Evolutionary conservation across 768 basidiomycete genomes (phyloP), one percentile per base, ranked within the genome.

Genomic region (Coprinopsis cinerea): DNA sequence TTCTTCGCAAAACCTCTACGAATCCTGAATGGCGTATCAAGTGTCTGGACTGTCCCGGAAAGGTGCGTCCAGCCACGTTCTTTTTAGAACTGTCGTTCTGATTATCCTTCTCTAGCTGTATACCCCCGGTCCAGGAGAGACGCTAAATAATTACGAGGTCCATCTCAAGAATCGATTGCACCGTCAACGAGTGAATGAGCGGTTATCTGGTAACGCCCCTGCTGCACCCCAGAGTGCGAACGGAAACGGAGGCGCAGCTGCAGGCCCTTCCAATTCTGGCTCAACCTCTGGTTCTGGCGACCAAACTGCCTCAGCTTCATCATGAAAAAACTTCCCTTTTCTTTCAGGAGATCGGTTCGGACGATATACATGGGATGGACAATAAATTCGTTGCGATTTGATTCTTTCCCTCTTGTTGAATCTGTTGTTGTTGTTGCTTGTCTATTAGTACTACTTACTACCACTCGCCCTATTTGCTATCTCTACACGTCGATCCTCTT

Each of bases 11-110:
- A 59, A 71, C 72, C 25, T 71, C 77, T 37, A 73, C 69, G n/a
- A 65, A 72, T 20, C 77, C 80, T 4, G 92, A 95, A 65, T 97
- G 94, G 93, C 79, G 91, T 15, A 77, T 95, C 61, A 92, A 87
- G 65, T 96, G 92, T 64, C 61, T 82, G 55, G 92, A 96, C 64
- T 94, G 92, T 66, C 92, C 92, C 56, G 92, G 92, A 60, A 95
- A 93, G 78, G 92, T 91, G 53, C 23, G 74, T 61, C 15, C 22
- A 35, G 25, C 34, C n/a, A 18, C 49, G 11, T n/a, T 14, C 37
- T 27, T 27, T 28, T 28, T 20, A 26, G n/a, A 46, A 48, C 26
- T 34, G n/a, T 11, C 49, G n/a, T 22, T 28, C 36, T 55, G 48
- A 53, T 58, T 27, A 53, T 53, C 46, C 30, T 27, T 48, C 43